Evolutionary conservation across 176 grass and related monocot genomes (phyloP).

Genomic region (Oryza glaberrima): DNA sequence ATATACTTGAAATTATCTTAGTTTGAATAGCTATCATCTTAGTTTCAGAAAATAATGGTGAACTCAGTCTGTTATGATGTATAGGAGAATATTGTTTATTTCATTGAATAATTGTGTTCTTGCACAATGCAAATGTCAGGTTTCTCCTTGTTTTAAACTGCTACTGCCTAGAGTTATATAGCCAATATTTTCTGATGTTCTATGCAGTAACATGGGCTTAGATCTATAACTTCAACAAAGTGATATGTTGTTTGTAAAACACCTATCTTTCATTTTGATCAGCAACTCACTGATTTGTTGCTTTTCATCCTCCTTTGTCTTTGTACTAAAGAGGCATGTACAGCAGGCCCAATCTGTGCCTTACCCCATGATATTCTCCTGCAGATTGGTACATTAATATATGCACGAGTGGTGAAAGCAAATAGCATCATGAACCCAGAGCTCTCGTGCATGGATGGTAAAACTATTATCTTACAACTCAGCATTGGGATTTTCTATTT

Average conservation of each 20-base stretch:
- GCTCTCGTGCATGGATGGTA: constrained; percentile 98
- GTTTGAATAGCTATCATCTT: background rate
- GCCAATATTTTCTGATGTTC: constrained; percentile 13
- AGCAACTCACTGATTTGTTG: constrained; percentile 2
- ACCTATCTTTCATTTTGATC: constrained; percentile 2
- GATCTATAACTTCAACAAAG: background rate
- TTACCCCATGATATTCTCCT: constrained; percentile 41
- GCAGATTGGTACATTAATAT: constrained; percentile 88
- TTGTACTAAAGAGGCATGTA: background rate
- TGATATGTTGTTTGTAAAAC: background rate
- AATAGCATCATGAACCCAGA: constrained; percentile 95
- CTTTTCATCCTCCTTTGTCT: background rate
- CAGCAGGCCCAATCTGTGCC: background rate
- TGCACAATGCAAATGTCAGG: background rate
- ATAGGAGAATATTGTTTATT: constrained; percentile 3
- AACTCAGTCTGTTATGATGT: background rate
- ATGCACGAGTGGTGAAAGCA: constrained; percentile 89
- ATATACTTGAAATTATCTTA: background rate
- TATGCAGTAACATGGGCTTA: constrained; percentile 8
- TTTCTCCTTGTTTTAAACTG: background rate
- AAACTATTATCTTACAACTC: constrained; percentile 29
- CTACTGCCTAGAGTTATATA: background rate
- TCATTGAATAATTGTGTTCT: constrained; percentile 2
- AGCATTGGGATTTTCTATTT: background rate
- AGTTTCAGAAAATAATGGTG: background rate